Base-by-base conservation (phyloP, 768 basidiomycete genomes). In the Baorangia bicolor region DNA sequence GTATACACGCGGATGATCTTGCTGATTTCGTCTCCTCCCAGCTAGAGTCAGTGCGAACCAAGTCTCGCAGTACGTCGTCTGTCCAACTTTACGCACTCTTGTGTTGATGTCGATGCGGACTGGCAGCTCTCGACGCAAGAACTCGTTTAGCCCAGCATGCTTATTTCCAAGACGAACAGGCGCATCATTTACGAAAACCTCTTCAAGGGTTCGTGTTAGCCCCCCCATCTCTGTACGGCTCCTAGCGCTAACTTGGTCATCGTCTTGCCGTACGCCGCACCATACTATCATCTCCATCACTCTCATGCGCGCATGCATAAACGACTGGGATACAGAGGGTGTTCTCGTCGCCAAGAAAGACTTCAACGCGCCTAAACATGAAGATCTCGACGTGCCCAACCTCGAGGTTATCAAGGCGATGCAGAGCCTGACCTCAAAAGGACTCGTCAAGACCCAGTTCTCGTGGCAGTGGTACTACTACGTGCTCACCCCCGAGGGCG, bases 381-480 rank as follows among this genome's bases (percentile, higher is more conserved):
- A 95, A 72, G 94, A 98, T 56, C 80, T 87, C 57, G 84, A 86
- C 48, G 83, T 86, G 45, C 84, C 84, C 51, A 86, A 87, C 65
- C 81, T 86, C 50, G 75, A 87, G 61, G 85, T 86, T 58, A 86
- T 87, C 75, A 87, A 86, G 75, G 84, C 84, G 47, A 76, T 85
- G 69, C 85, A 86, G 65, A 85, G 84, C 74, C 74, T 87, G 63
- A 86, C 81, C 62, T 86, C 84, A 40, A 81, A 75, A 71, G 95
- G 96, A 53, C 86, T 80, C 75, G 94, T 98, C 79, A 98, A 98
- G 86, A 99, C 97, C 64, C 96, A 94, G 73, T 98, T 98, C 83
- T 94, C 90, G 46, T 99, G 97, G 97, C 94, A 98, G 71, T 97
- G 86, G 83, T 99, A 97, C 78, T 99, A 98, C 80, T 99, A 98